Percentiles rank a stretch among this genome's conserved stretches.
These are phyloP conservation scores for Escovopsis weberi DNA, from an alignment of 2,329 filamentous ascomycete genomes.

Conservation along the genomic window DNA sequence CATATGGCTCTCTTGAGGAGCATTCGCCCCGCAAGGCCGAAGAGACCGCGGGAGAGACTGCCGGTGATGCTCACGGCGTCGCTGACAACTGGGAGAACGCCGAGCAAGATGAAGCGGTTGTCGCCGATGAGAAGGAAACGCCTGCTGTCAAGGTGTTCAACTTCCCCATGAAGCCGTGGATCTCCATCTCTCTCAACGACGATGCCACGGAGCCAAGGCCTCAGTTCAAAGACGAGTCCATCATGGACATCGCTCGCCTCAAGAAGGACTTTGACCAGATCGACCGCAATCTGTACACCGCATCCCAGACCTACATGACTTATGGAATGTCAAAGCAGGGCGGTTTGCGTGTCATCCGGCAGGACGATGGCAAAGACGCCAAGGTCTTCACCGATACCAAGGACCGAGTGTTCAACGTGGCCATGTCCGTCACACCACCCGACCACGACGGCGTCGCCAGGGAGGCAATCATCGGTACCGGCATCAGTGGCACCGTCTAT, in stretches of 20 bases:
- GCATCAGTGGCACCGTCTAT: constrained; percentile 91
- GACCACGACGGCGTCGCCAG: constrained; percentile 43
- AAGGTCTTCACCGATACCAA: constrained; percentile 84
- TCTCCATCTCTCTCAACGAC: constrained; percentile 64
- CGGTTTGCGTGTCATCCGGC: constrained; percentile 82
- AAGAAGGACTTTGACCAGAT: constrained; percentile 98
- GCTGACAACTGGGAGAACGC: constrained; percentile 90
- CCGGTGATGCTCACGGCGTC: constrained; percentile 44
- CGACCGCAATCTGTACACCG: constrained; percentile 82
- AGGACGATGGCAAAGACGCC: constrained; percentile 83
- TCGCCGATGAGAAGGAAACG: constrained; percentile 51
- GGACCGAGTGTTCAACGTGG: constrained; percentile 90
- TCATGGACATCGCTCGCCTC: constrained; percentile 84
- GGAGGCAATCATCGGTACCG: constrained; percentile 81
- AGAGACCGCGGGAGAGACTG: constrained; percentile 27
- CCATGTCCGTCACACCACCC: constrained; percentile 56
- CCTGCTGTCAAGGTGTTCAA: constrained; percentile 71
- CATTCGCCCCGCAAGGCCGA: constrained; percentile 23
- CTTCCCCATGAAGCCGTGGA: constrained; percentile 94
- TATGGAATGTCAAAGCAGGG: constrained; percentile 91
- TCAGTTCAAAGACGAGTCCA: constrained; percentile 59
- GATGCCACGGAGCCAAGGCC: constrained; percentile 40
- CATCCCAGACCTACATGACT: constrained; percentile 80
- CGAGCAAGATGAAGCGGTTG: constrained; percentile 52
- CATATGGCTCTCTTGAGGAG: constrained; percentile 38